Evolutionary conservation across 2,329 filamentous ascomycete species (phyloP), one percentile per base, ranked within the genome.

Genomic region (Chrysosporium keratinophilum): DNA sequence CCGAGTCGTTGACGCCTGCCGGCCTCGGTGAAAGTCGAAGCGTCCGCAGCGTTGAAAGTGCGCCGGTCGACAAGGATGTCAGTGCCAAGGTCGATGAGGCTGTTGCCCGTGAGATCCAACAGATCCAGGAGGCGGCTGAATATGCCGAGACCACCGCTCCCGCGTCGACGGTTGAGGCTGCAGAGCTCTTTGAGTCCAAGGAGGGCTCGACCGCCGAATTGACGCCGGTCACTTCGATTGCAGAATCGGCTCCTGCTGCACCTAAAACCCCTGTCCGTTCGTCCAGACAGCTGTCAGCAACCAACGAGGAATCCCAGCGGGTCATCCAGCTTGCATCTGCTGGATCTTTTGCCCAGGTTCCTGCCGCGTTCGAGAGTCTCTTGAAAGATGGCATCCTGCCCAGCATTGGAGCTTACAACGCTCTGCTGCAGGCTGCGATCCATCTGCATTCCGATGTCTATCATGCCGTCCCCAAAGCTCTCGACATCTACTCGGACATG

Each of bases 401-500:
- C 35, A 87, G 85, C 5, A 82, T 88, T 46, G 78, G 82, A 45
- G 86, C 91, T n/a, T 98, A 98, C 77, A 96, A 96, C 67, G 87
- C 88, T 48, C 78, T 98, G 43, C 75, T 98, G 42, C 78, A 84
- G 62, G 88, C 93, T 5, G 89, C 89, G 12, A 88, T 96, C 57
- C 79, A 88, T 61, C 79, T 96, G 15, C 87, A 90, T 6, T 76
- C 78, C 20, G 84, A 87, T 68, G 86, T 84, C 69, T 85, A 85
- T 52, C 86, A 94, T 71, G 82, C 93, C 50, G 87, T 95, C 12
- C 85, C 88, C 57, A 95, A 95, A 74, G 89, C 88, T 4, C 78
- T 97, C 50, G 90, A 95, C 72, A 87, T 98, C 50, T 98, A 97
- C 69, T 85, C 89, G 14, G 90, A 97, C 67, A 97, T 98, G 93